Base-by-base conservation (phyloP, 805 yeast species). In the Lipomyces mesembrius region DNA sequence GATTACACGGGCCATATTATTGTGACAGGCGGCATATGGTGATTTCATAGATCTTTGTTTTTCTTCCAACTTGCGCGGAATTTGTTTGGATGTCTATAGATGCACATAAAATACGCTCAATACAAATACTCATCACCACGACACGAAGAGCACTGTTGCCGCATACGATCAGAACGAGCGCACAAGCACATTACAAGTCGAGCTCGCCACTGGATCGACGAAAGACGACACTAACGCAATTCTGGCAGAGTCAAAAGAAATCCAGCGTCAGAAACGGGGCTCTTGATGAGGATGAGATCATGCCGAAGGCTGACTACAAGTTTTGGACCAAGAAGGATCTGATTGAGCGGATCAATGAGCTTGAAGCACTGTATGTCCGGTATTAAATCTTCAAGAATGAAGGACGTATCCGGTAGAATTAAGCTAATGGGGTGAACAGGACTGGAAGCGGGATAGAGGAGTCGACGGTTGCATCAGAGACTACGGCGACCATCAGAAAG, bases 261-360 rank as follows among this genome's bases (percentile, higher is more conserved):
- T 43, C 49, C 2, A 43, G 49, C 3, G 49, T 43, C 11, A 43
- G 49, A n/a, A 43, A 43, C 49, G 49, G 49, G 22, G 22, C 14
- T 43, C 22, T 43, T 37, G 53, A 32, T n/a, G 53, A 61, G 11
- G 39, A 43, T 32, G 49, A 59, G 37, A 49, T 60, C 39, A 63
- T 60, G 69, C 49, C 49, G 70, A 67, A 60, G 62, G 67, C 70
- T 4, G 77, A 84, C 61, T 90, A 90, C 74, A 77, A 81, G 1
- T 77, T 77, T 35, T 90, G 95, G 96, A 78, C 87, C 25, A 88
- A 83, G 72, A 85, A 85, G 61, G 88, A 88, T 68, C 82, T 92
- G 53, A 83, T 93, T 34, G 77, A 79, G 17, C 81, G 84, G 60
- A 81, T 93, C 22, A 67, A 74, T 3, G 85, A 86, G 72, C 80